Evolutionary conservation across 768 basidiomycete genomes (phyloP).

Genomic region (Saitozyma sp.): DNA sequence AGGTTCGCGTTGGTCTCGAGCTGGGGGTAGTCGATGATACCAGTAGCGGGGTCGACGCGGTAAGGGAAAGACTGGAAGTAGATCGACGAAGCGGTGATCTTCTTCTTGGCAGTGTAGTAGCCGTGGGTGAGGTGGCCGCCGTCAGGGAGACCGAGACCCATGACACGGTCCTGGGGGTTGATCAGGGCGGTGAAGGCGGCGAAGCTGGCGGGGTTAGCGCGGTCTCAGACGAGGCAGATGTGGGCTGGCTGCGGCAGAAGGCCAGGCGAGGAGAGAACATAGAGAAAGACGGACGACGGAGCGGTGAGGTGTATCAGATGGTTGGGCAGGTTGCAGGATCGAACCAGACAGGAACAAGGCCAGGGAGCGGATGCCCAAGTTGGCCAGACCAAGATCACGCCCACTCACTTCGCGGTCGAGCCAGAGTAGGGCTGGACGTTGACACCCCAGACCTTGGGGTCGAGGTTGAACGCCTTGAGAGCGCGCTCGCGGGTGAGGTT

Average conservation of each 20-base stretch:
- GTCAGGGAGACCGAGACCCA: conserved; percentile 97
- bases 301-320: no score
- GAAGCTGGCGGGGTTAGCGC: conserved; percentile 62
- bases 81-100: conserved; percentile 99
- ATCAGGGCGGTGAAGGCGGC: conserved; percentile 93
- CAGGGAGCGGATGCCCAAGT: no score
- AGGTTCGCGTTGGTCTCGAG: conserved; percentile 83
- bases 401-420: conserved; percentile 75
- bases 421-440: conserved; percentile 96
- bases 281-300: no score
- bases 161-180: conserved; percentile 94
- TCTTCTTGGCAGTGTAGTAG: conserved; percentile 98
- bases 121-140: conserved; percentile 97
- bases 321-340: no score
- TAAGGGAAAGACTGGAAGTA: conserved; percentile 99
- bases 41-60: conserved; percentile 68
- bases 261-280: no score
- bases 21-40: conserved; percentile 82
- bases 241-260: no score
- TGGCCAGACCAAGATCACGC: not conserved
- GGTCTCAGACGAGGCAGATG: not conserved
- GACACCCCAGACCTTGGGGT: conserved; percentile 86
- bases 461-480: conserved; percentile 91
- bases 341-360: no score
- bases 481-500: conserved; percentile 92